A percentile compares a stretch with the other conserved stretches of the same genome.
Evolutionary conservation across 768 basidiomycete species (phyloP).

Genomic region (Phlebiopsis gigantea): DNA sequence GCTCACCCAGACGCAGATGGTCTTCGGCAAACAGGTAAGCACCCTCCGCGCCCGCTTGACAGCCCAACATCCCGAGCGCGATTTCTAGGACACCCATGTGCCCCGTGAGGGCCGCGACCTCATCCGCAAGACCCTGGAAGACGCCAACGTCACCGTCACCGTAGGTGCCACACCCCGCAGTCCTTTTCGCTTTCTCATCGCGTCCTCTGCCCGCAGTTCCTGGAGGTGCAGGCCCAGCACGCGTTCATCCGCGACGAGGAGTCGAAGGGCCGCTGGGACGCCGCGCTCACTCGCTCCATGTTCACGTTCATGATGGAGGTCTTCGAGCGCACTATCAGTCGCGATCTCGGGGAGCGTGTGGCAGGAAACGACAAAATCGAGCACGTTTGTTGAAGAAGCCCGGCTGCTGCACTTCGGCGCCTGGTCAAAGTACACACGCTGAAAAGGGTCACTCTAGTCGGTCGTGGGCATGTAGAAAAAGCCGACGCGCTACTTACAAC

Average conservation of each 20-base stretch:
- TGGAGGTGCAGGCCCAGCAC: conserved; percentile 96
- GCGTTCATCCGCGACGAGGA: conserved; percentile 92
- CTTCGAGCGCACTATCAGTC: conserved; percentile 81
- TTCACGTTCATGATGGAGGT: conserved; percentile 91
- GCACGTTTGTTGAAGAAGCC: conserved; percentile 65
- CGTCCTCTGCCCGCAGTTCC: conserved; percentile 49
- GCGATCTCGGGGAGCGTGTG: conserved; percentile 74
- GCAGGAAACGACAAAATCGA: conserved; percentile 46
- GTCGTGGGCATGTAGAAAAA: no score
- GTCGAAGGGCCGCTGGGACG: conserved; percentile 95
- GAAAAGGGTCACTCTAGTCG: no score
- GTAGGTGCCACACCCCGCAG: conserved; percentile 37
- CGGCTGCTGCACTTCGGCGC: no score
- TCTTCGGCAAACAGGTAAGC: conserved; percentile 88
- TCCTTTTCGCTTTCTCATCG: not conserved
- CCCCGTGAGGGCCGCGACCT: conserved; percentile 82
- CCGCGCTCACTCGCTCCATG: conserved; percentile 75
- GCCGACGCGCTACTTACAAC: no score
- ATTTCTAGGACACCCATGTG: conserved; percentile 80
- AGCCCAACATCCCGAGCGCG: not conserved
- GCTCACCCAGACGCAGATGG: conserved; percentile 50
- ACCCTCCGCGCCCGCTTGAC: not conserved
- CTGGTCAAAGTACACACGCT: no score
- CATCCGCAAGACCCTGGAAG: conserved; percentile 79
- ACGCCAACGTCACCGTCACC: conserved; percentile 64